phyloP scores from a whole-genome alignment of 768 basidiomycete genomes.

The Phallus indusiatus region DNA sequence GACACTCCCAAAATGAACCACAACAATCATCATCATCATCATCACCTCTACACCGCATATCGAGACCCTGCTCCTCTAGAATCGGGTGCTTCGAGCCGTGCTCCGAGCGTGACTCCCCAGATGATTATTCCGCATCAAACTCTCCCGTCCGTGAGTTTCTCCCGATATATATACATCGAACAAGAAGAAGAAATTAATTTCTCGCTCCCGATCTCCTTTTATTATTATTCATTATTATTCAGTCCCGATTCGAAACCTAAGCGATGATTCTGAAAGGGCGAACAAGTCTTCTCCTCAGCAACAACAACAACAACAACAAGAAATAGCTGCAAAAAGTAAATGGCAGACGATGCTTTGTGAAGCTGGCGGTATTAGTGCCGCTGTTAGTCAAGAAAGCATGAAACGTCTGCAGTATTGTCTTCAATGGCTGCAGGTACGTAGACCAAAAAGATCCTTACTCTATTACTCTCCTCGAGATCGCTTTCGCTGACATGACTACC shows the following conservation, averaged over 20 bases:
- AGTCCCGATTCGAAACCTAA: background rate
- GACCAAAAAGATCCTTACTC: background rate
- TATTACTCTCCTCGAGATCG: background rate
- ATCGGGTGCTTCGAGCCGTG: slow-evolving; percentile 4
- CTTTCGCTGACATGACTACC: background rate
- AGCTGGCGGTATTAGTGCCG: slow-evolving; percentile 80
- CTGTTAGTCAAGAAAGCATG: slow-evolving; percentile 88
- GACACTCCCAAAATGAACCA: background rate
- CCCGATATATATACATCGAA: background rate
- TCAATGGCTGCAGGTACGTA: slow-evolving; percentile 74
- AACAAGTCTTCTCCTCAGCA: background rate
- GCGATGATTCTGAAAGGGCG: background rate
- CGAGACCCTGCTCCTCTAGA: background rate
- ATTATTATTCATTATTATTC: no score
- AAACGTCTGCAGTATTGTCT: slow-evolving; percentile 75
- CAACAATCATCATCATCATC: background rate
- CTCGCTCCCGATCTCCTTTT: background rate
- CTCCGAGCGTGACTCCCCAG: slow-evolving; percentile 3
- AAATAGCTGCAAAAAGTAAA: slow-evolving; percentile 64
- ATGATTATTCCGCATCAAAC: background rate
- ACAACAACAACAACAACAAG: slow-evolving; percentile 6
- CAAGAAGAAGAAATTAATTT: background rate
- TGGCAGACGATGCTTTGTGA: slow-evolving; percentile 82
- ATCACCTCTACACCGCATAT: background rate
- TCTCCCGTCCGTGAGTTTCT: slow-evolving; percentile 1